These are phyloP conservation scores for Sarocladiaceae sp. DNA, from an alignment of 2,329 filamentous ascomycete species.

Conservation along the genomic window DNA sequence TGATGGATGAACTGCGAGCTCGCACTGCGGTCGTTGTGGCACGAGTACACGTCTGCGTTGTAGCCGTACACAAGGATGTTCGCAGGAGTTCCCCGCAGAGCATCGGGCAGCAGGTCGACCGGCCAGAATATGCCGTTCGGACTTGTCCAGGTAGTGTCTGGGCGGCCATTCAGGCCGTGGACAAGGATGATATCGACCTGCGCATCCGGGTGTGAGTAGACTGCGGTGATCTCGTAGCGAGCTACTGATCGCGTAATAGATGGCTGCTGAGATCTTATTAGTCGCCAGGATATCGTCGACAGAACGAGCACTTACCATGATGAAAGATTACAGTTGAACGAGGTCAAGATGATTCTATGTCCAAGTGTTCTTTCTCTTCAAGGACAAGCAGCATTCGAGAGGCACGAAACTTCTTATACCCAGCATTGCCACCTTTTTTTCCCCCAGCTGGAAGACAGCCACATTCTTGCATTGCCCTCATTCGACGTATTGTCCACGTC, in stretches of 20 bases:
- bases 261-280: slow-evolving; percentile 29
- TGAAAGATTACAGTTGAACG: no score
- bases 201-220: slow-evolving; percentile 53
- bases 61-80: slow-evolving; percentile 69
- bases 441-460: background rate
- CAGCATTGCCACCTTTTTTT: background rate
- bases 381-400: no score
- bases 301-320: no score
- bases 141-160: slow-evolving; percentile 56
- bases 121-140: slow-evolving; percentile 62
- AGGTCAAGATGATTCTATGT: no score
- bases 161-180: slow-evolving; percentile 63
- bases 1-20: slow-evolving; percentile 63
- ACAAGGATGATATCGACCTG: slow-evolving; percentile 62
- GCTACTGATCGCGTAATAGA: slow-evolving; percentile 19
- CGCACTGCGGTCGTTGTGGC: slow-evolving; percentile 42
- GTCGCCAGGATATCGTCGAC: slow-evolving; percentile 6
- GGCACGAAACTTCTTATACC: no score
- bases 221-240: slow-evolving; percentile 52
- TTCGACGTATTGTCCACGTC: background rate
- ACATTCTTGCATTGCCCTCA: no score
- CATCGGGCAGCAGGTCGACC: slow-evolving; percentile 55
- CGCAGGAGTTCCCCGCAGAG: slow-evolving; percentile 50
- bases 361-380: no score
- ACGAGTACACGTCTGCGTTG: slow-evolving; percentile 58